Base-by-base conservation (phyloP, 805 yeast species). In the Saccharomycopsis sp. region DNA sequence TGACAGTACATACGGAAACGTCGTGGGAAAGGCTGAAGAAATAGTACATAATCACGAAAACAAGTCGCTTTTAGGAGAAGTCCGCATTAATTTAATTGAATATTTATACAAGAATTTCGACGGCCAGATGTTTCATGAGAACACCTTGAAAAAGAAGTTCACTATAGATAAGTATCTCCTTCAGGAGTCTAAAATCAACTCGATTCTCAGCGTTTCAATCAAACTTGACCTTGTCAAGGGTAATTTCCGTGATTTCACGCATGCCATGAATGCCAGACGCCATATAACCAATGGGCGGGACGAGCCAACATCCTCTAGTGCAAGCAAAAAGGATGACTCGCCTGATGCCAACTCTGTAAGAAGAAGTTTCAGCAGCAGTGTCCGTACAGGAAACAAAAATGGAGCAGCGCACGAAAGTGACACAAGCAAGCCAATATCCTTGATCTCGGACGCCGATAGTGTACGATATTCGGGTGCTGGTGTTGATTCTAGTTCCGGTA, bases 151-250 rank as follows among this genome's bases (percentile, higher is more conserved):
- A 57, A 74, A 76, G 35, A 77, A 78, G 56, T 76, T 81, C 2
- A 70, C 78, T 2, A 75, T 85, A 1, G 77, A 86, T 62, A 76
- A 88, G 62, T 90, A 87, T 65, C 72, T 93, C 51, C 74, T 93
- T 42, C 85, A 85, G 65, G 80, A 89, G 25, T 86, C 96, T 1
- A 89, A 89, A 64, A 83, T 93, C 19, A 93, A 93, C 69, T 85
- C 96, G 1, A 86, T 89, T n/a, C 70, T 87, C 47, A 84, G 79
- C 60, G 61, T 89, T 49, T 77, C 85, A 1, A 73, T 88, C n/a
- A 74, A 75, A 3, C 70, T 87, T 64, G 76, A 74, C 49, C 66
- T 75, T 51, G 63, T 73, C 38, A 71, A 77, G 64, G 81, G 81
- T n/a, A 66, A 76, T 66, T 64, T 76, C 63, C 56, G 72, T 59